phyloP scores from a whole-genome alignment of 192 early-diverging fungal genomes.

The Podila clonocystis region DNA sequence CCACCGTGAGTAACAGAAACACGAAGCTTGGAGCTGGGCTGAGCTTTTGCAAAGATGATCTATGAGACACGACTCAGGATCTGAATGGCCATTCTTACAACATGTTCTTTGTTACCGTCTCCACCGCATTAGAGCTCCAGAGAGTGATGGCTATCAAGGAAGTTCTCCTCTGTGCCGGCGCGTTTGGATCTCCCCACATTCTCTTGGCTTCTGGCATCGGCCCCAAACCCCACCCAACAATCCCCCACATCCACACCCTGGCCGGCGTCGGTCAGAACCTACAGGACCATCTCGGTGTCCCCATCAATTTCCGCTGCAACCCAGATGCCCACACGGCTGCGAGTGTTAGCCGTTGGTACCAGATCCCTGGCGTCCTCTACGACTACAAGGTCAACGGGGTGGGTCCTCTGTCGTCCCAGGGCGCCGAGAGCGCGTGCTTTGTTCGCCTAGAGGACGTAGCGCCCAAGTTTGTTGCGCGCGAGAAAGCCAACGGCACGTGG shows the following conservation, averaged over 20 bases:
- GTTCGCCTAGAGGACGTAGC: slow-evolving; percentile 38
- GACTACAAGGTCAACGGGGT: slow-evolving; percentile 25
- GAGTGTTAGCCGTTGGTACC: neutral
- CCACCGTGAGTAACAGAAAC: slow-evolving; percentile 3
- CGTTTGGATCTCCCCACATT: slow-evolving; percentile 51
- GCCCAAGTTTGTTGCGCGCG: slow-evolving; percentile 44
- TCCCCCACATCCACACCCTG: slow-evolving; percentile 49
- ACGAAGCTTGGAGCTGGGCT: neutral
- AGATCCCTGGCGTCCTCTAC: slow-evolving; percentile 9
- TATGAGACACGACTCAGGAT: neutral
- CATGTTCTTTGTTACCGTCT: neutral
- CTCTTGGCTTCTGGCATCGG: slow-evolving; percentile 56
- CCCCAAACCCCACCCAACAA: slow-evolving; percentile 26
- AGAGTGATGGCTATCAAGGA: slow-evolving; percentile 43
- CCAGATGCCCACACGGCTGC: neutral
- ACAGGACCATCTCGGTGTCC: slow-evolving; percentile 47
- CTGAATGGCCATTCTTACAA: neutral
- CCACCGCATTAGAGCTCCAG: slow-evolving; percentile 6
- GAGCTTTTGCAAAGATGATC: neutral
- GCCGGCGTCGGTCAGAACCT: slow-evolving; percentile 52
- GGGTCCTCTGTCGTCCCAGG: slow-evolving; percentile 18
- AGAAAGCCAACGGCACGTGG: slow-evolving; percentile 47
- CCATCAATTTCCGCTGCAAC: slow-evolving; percentile 19
- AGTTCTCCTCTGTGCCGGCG: slow-evolving; percentile 54
- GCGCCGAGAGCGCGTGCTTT: slow-evolving; percentile 17